A percentile compares a stretch with the other conserved stretches of the same genome.
Conservation (phyloP, 345 rosid species). For the Melaleuca alternifolia region DNA sequence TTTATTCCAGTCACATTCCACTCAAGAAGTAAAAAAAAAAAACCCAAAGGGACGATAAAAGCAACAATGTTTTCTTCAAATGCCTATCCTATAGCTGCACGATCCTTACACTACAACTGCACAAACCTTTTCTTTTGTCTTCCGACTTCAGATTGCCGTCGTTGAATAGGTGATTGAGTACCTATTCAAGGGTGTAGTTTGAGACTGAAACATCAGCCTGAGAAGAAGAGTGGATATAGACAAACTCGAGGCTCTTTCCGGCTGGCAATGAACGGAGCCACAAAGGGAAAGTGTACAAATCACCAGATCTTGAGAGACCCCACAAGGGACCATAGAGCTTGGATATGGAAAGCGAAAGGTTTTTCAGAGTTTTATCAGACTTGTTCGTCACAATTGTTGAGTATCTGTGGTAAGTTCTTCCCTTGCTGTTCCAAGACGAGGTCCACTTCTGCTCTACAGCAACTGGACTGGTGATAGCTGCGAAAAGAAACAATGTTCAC, state of each 20-base stretch:
- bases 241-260: slow-evolving; percentile 72
- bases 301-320: slow-evolving; percentile 60
- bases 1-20: slow-evolving; percentile 1
- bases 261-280: slow-evolving; percentile 66
- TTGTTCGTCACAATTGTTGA: slow-evolving; percentile 66
- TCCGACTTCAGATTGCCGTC: background rate
- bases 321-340: slow-evolving; percentile 90
- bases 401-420: slow-evolving; percentile 80
- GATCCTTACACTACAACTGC: slow-evolving; percentile 28
- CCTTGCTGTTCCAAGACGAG: slow-evolving; percentile 62
- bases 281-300: slow-evolving; percentile 56
- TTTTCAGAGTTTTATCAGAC: slow-evolving; percentile 48
- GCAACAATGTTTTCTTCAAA: slow-evolving; percentile 8
- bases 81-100: slow-evolving; percentile 45
- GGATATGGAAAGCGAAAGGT: slow-evolving; percentile 60
- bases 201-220: slow-evolving; percentile 68
- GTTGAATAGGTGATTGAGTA: background rate
- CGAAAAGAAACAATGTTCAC: slow-evolving; percentile 15
- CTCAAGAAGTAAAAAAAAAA: background rate
- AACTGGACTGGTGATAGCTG: slow-evolving; percentile 45
- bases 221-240: slow-evolving; percentile 72
- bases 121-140: slow-evolving; percentile 1
- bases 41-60: slow-evolving; percentile 4
- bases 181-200: slow-evolving; percentile 57
- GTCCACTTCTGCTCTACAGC: slow-evolving; percentile 72